Base-by-base conservation (phyloP, 1,284 basidiomycete species). In the Rhodotorula sp. region DNA sequence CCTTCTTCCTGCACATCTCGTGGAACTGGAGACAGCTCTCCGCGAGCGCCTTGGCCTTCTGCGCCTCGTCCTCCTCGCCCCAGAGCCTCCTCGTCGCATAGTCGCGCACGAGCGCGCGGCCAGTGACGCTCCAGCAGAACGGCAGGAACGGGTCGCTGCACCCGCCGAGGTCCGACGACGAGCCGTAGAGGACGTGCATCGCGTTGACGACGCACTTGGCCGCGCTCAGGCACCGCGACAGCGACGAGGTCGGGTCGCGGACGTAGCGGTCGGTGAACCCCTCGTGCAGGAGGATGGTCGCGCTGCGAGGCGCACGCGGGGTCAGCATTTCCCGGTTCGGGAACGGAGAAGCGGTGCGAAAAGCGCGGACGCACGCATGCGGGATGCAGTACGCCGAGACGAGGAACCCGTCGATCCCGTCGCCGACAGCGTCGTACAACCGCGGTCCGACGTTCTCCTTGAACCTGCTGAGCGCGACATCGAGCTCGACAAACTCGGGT, bases 121-220 rank as follows among this genome's bases (percentile, higher is more conserved):
- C 75, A 13, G 73, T 64, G 41, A 73, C 71, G 12, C 68, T 67
- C 73, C 71, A 75, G 57, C 58, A 54, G 66, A 59, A 70, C 21
- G 61, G 64, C 27, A 72, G 56, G 74, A 70, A 70, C 65, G 74
- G 74, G 41, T 76, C 74, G 34, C 67, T 53, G 2, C n/a, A n/a
- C n/a, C 74, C 72, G 29, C 62, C 66, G n/a, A 73, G 58, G 60
- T 76, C 74, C 36, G 61, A 62, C n/a, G 53, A 59, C 25, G 63
- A 68, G 37, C 69, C 66, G 60, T 70, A 70, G 48, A 76, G 39
- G 34, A 75, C 50, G 32, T 48, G 66, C 51, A 70, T 71, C 17
- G 73, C 70, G 51, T 73, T 71, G 59, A 76, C 73, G 29, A 76
- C 61, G 59, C 73, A 74, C 50, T 72, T 76, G 10, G 75, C 73